These are phyloP conservation scores for Galium porrigens DNA, from an alignment of 305 asterid genomes.

Conservation along the genomic window DNA sequence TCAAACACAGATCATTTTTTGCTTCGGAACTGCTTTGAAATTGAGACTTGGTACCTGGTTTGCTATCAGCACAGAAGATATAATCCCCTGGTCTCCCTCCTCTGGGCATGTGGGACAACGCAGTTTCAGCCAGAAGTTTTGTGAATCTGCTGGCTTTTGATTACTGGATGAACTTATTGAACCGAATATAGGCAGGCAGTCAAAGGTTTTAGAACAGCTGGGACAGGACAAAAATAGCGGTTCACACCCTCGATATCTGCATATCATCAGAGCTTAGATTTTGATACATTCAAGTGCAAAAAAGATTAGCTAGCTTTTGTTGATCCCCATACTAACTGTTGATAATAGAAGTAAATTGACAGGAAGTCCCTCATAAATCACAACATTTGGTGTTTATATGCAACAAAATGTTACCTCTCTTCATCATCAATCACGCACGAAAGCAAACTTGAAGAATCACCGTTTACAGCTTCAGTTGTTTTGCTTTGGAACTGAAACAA, in stretches of 20 bases:
- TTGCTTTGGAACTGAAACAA: slow-evolving; percentile 69
- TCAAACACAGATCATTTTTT: not conserved
- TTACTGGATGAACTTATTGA: slow-evolving; percentile 39
- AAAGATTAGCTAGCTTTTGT: not conserved
- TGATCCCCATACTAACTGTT: not conserved
- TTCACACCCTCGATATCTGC: slow-evolving; percentile 79
- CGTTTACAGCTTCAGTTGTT: slow-evolving; percentile 41
- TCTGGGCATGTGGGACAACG: slow-evolving; percentile 79
- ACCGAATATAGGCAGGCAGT: slow-evolving; percentile 54
- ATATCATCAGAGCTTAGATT: slow-evolving; percentile 12
- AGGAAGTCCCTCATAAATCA: not conserved
- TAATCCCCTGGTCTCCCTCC: slow-evolving; percentile 47
- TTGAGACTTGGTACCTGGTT: slow-evolving; percentile 52
- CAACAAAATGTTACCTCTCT: slow-evolving; percentile 50
- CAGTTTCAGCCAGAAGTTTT: slow-evolving; percentile 60
- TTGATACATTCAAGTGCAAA: not conserved
- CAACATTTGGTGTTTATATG: not conserved
- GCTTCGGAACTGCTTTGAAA: not conserved
- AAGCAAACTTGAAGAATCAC: slow-evolving; percentile 56
- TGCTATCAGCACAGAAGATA: slow-evolving; percentile 53
- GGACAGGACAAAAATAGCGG: slow-evolving; percentile 78
- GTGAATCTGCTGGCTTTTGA: slow-evolving; percentile 36
- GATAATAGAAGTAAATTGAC: not conserved
- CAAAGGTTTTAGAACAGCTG: slow-evolving; percentile 53
- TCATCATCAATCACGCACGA: slow-evolving; percentile 48